Base-by-base conservation (phyloP, 2,329 filamentous ascomycete genomes). In the Stemphylium vesicarium region DNA sequence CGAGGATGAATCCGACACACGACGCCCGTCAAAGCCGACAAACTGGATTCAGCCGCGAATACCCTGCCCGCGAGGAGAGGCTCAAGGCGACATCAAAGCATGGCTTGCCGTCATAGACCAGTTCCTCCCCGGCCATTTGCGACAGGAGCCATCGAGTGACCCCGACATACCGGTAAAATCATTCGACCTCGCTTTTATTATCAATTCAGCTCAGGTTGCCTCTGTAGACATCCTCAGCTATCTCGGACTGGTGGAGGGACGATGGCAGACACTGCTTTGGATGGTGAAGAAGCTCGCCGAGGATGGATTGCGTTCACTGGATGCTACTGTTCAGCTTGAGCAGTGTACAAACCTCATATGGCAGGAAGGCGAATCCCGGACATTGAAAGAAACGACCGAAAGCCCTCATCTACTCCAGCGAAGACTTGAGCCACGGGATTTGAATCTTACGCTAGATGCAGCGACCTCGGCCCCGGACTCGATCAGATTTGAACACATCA, bases 221-320 rank as follows among this genome's bases (percentile, higher is more conserved):
- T 60, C 63, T 2, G 50, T 76, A 7, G 77, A 81, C 53, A 57
- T 81, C 7, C 64, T 81, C 15, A 67, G 63, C 46, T 59, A 79
- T 49, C 56, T 81, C 2, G 79, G 74, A 2, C 44, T 78, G 22
- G 62, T 68, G 2, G 68, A 78, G 56, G 69, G 72, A 15, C 71
- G 78, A 37, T 81, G 79, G 79, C 69, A 70, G 50, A 70, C 75
- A 20, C 75, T 78, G 3, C 68, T 80, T 12, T 82, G 80, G 80
- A 70, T 81, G 22, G 72, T 77, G 12, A 79, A 78, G 59, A 73
- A 75, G 46, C 63, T 80, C 18, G 65, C 76, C 1, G 77, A 80
- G 39, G 62, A 70, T 16, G 67, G 67, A 4, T 57, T 50, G 50
- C 63, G 22, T 20, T 63, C 56, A 2, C 16, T 39, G 0, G 61